Conservation (phyloP, 768 basidiomycete species). For the Pisolithus marmoratus region DNA sequence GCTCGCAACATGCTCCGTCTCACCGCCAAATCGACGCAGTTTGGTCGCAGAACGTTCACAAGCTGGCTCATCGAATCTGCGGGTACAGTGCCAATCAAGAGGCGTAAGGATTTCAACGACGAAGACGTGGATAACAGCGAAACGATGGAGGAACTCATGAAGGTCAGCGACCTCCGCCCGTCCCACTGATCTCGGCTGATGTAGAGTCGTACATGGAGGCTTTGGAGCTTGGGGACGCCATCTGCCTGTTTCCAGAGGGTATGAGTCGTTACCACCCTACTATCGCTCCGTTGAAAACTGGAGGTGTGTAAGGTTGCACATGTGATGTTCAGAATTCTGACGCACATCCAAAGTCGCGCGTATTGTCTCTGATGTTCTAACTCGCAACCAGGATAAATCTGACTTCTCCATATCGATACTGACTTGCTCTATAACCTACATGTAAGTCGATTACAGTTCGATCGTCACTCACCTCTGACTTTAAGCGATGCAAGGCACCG, state of each 20-base stretch:
- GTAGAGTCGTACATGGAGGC: slow-evolving; percentile 40
- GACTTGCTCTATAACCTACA: slow-evolving; percentile 80
- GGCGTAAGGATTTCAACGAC: slow-evolving; percentile 63
- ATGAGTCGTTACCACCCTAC: slow-evolving; percentile 79
- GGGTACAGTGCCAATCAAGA: slow-evolving; percentile 78
- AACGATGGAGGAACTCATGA: slow-evolving; percentile 62
- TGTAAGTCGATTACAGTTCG: slow-evolving; percentile 35
- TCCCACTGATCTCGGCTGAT: slow-evolving; percentile 7
- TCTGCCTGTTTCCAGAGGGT: slow-evolving; percentile 85
- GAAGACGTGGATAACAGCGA: slow-evolving; percentile 57
- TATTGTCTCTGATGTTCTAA: slow-evolving; percentile 71
- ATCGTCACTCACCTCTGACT: not conserved
- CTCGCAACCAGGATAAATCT: slow-evolving; percentile 59
- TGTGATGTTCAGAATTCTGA: not conserved
- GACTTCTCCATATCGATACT: slow-evolving; percentile 68
- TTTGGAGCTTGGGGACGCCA: slow-evolving; percentile 68
- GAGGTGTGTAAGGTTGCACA: slow-evolving; percentile 43
- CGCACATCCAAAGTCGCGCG: slow-evolving; percentile 54
- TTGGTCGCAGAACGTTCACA: slow-evolving; percentile 77
- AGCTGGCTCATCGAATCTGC: slow-evolving; percentile 88
- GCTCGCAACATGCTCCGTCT: slow-evolving; percentile 74
- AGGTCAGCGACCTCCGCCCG: slow-evolving; percentile 35
- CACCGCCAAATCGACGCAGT: slow-evolving; percentile 85
- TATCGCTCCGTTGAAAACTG: slow-evolving; percentile 85
- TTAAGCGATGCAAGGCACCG: slow-evolving; percentile 51